Evolutionary conservation across 1,139 yeast species (phyloP).

Genomic region (Yamadazyma atmosphaerica): DNA sequence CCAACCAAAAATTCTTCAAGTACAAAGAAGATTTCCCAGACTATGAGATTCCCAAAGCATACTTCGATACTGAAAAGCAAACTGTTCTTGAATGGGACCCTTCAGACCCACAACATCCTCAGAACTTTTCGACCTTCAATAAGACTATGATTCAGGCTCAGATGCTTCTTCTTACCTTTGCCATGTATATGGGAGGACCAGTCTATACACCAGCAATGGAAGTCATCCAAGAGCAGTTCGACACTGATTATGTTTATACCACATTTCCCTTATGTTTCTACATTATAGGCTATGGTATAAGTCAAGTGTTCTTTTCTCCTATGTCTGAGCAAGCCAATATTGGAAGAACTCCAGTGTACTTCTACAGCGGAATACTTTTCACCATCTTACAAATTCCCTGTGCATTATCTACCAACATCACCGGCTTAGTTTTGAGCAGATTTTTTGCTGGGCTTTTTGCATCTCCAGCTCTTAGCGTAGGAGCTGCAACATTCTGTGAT

Average conservation of each 20-base stretch:
- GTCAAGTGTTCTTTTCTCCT: slow-evolving; percentile 57
- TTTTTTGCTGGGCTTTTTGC: slow-evolving; percentile 37
- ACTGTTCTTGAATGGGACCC: slow-evolving; percentile 14
- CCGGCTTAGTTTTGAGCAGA: slow-evolving; percentile 31
- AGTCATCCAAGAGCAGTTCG: slow-evolving; percentile 41
- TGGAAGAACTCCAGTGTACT: slow-evolving; percentile 51
- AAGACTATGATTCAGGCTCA: slow-evolving; percentile 21
- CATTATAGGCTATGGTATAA: slow-evolving; percentile 58
- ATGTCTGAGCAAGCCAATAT: slow-evolving; percentile 48
- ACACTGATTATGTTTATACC: slow-evolving; percentile 44
- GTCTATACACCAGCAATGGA: slow-evolving; percentile 31
- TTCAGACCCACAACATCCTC: slow-evolving; percentile 31
- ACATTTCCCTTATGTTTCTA: slow-evolving; percentile 39
- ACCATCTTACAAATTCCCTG: slow-evolving; percentile 35
- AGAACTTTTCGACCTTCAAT: slow-evolving; percentile 25
- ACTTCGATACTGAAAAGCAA: slow-evolving; percentile 12
- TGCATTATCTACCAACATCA: slow-evolving; percentile 31
- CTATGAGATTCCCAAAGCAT: slow-evolving; percentile 35
- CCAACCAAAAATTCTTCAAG: slow-evolving; percentile 27
- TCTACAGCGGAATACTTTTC: slow-evolving; percentile 29
- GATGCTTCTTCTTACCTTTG: slow-evolving; percentile 23
- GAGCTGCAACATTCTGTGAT: slow-evolving; percentile 24
- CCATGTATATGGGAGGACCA: slow-evolving; percentile 30
- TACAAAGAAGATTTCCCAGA: slow-evolving; percentile 34
- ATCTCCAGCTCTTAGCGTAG: slow-evolving; percentile 37